Base-by-base conservation (phyloP, 176 grass and related monocot genomes). In the Phragmites australis region DNA sequence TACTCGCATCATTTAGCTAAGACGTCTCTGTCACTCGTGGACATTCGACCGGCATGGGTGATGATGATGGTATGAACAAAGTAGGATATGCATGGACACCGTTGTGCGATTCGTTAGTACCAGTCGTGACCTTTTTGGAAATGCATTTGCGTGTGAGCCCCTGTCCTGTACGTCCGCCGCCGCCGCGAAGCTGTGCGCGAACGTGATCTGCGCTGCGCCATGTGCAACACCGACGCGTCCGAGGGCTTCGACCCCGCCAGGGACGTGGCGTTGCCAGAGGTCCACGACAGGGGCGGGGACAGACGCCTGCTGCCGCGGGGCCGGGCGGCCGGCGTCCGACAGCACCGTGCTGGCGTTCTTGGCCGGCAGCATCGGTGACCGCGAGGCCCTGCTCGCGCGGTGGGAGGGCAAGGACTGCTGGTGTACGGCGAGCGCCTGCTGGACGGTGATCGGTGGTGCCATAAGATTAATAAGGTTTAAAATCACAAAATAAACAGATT, bases 161-260 rank as follows among this genome's bases (percentile, higher is more conserved):
- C 81, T 6, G 81, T 84, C 43, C 70, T 83, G 9, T 87, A 75
- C 6, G 69, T 87, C 81, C 6, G 69, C 69, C 7, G 80, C 81
- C 42, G 68, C 81, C 65, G 22, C 37, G 0, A 52, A 81, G 80
- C 81, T 81, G 25, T 77, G 56, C 41, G 21, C 19, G 39, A 84
- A 84, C 69, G 50, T 76, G 5, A 84, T 87, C 78, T 54, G 15
- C 17, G 15, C 15, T 45, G 80, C 50, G 39, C 84, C 89, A 37
- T 5, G 34, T 37, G 34, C 34, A 37, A 37, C 34, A 5, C 34
- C 34, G 34, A 37, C 53, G 80, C 58, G 39, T 87, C 89, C 3
- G 85, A 91, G 65, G 81, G 81, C 52, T 87, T 84, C 84, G 48
- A 76, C 39, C 81, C 46, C 10, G 68, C 57, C 13, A 81, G 61